Base-by-base conservation (phyloP, 306 rosid genomes). In the Alnus glutinosa region DNA sequence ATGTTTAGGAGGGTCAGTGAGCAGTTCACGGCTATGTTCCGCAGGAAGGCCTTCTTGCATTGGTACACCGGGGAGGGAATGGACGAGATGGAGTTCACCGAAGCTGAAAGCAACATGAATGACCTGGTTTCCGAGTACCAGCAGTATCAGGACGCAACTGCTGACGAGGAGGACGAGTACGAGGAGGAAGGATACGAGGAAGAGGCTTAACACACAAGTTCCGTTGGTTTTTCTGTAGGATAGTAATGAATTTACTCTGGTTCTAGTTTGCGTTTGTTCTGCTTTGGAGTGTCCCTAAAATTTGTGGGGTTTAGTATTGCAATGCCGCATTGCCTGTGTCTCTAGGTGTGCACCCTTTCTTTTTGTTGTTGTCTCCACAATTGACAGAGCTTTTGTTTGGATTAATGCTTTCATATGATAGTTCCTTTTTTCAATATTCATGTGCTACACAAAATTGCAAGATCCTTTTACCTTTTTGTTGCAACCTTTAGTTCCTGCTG, bases 51-150 rank as follows among this genome's bases (percentile, higher is more conserved):
- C 73, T 86, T 89, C 90, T 86, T 88, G 83, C 92, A 88, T 15
- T 89, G 90, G 92, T 89, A 85, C 83, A 87, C 90, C 0, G 87
- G 92, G 8, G 86, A 87, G 75, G 92, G 89, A 7, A 89, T 89
- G 92, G 92, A 89, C 48, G 87, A 89, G 82, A 89, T 89, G 92
- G 92, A 89, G 85, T 89, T 89, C 47, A 86, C 90, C 0, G 90
- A 86, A 57, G 87, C 90, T 0, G 90, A 89, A 44, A 89, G 92
- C 77, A 89, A 89, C 80, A 87, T 89, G 90, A 89, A 89, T 34
- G 89, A 89, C 69, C 81, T 85, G 18, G 90, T 89, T 28, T 87
- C 90, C 0, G 86, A 89, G 85, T 85, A 89, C 81, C 90, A 89
- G 78, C 90, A 89, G 59, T 89, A 89, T 83, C 92, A 89, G 50